Base-by-base conservation (phyloP, 352 stramenopile species). In the Phytophthora brassicae region DNA sequence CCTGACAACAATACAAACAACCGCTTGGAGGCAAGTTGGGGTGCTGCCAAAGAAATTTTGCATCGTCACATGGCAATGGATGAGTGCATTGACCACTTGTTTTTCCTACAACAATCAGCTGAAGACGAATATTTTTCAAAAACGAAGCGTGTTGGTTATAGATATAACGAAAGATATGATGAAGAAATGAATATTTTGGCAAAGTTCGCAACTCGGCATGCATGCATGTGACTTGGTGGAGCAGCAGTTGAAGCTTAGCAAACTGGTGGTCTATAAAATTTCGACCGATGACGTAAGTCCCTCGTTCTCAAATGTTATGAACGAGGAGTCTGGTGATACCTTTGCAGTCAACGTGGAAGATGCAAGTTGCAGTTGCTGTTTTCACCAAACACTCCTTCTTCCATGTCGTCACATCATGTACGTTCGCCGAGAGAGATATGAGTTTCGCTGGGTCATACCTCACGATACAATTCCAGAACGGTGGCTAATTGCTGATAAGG, bases 1-100 rank as follows among this genome's bases (percentile, higher is more conserved):
- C 24, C 61, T 13, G 50, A 56, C 9, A 67, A 67, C 19, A 67
- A 67, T 20, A 57, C 59, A 0, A 57, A 62, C n/a, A 61, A 62
- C 24, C 24, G 50, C 1, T 16, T 57, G 0, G 44, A 57, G 17
- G 16, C 50, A 6, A 51, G 36, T 17, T 64, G 38, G 56, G 56
- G 38, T 7, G 56, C 41, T 17, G 41, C 56, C 1, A 64, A 64
- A 19, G 47, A 36, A 20, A 44, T 56, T 24, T 23, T 63, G 0
- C 6, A 49, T 24, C 17, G 55, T 6, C 49, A 66, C 13, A 41
- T 60, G 33, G 6, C 49, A 19, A 54, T 59, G 48, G 31, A 65
- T 20, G 57, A 65, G 9, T 59, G 47, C n/a, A 47, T 57, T 33
- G 38, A 64, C 3, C 28, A 52, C 5, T 13, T 64, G 0, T 49